These are phyloP conservation scores for Leccinum rimulosum DNA, from an alignment of 768 basidiomycete species.

Conservation along the genomic window DNA sequence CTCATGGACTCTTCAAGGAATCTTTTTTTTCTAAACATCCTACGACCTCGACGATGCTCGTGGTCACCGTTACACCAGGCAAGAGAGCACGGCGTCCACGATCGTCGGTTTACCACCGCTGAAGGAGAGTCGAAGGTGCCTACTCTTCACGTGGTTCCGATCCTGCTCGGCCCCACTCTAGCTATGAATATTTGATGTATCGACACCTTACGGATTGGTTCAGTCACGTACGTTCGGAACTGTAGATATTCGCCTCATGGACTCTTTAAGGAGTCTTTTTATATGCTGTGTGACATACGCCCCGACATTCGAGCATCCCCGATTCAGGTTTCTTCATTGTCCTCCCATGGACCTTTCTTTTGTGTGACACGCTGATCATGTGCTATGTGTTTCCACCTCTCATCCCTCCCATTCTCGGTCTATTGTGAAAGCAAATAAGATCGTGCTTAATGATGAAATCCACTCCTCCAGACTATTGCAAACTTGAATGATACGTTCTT, in stretches of 20 bases:
- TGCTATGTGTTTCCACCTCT: conserved; percentile 17
- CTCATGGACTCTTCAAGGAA: conserved; percentile 34
- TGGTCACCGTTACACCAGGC: conserved; percentile 48
- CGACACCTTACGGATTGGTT: neutral
- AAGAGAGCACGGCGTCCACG: conserved; percentile 60
- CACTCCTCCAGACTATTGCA: no score
- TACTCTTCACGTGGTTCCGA: conserved; percentile 32
- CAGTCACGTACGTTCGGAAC: neutral
- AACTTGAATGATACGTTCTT: no score
- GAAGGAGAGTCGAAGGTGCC: conserved; percentile 36
- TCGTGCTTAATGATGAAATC: no score
- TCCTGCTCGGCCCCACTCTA: conserved; percentile 40
- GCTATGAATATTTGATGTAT: conserved; percentile 35
- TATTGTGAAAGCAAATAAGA: conserved; percentile 10
- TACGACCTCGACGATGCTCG: conserved; percentile 35
- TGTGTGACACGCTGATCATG: conserved; percentile 15
- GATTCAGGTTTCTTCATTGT: conserved; percentile 13
- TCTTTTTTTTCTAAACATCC: conserved; percentile 39
- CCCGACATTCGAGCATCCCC: neutral
- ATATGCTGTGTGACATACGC: conserved; percentile 3
- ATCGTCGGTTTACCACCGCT: conserved; percentile 50
- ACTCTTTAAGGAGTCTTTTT: conserved; percentile 6
- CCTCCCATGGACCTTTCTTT: conserved; percentile 28
- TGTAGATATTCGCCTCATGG: conserved; percentile 7
- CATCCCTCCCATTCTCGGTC: conserved; percentile 22